phyloP scores from a whole-genome alignment of 441 rosid species.

The Macaranga tanarius region DNA sequence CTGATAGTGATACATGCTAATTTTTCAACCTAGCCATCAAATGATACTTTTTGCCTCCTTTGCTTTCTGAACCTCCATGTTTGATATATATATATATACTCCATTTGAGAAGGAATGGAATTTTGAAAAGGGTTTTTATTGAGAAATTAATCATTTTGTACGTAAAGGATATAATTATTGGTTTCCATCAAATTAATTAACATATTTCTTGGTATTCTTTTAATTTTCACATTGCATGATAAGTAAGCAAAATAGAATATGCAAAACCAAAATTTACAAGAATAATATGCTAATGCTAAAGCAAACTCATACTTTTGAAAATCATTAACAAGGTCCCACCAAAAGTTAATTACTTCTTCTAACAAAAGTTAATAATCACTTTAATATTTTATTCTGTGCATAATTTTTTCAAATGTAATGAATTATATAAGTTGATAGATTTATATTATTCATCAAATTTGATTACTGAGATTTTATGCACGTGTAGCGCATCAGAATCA shows the following conservation, averaged over 20 bases:
- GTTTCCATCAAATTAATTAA: slow-evolving; percentile 1
- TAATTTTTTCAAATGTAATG: too few relatives aligned
- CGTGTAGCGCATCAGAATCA: too few relatives aligned
- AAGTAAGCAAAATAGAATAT: not conserved
- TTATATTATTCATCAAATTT: too few relatives aligned
- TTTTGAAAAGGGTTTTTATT: not conserved
- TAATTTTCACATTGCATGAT: slow-evolving; percentile 26
- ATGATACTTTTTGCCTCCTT: not conserved
- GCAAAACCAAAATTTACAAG: not conserved
- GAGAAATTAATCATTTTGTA: slow-evolving; percentile 26
- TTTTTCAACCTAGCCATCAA: not conserved
- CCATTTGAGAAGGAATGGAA: not conserved
- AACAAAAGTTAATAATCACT: too few relatives aligned
- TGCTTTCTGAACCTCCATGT: not conserved
- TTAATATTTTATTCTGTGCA: too few relatives aligned
- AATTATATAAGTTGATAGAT: too few relatives aligned
- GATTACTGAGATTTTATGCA: too few relatives aligned
- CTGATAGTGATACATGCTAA: not conserved
- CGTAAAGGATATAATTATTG: slow-evolving; percentile 9
- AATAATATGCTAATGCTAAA: too few relatives aligned
- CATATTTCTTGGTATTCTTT: not conserved
- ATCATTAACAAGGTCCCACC: too few relatives aligned
- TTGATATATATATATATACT: not conserved
- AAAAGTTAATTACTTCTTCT: too few relatives aligned
- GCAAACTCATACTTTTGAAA: too few relatives aligned